A percentile compares a stretch with the other conserved stretches of the same genome.
phyloP scores from a whole-genome alignment of 441 rosid species.

The Aleurites moluccanus region DNA sequence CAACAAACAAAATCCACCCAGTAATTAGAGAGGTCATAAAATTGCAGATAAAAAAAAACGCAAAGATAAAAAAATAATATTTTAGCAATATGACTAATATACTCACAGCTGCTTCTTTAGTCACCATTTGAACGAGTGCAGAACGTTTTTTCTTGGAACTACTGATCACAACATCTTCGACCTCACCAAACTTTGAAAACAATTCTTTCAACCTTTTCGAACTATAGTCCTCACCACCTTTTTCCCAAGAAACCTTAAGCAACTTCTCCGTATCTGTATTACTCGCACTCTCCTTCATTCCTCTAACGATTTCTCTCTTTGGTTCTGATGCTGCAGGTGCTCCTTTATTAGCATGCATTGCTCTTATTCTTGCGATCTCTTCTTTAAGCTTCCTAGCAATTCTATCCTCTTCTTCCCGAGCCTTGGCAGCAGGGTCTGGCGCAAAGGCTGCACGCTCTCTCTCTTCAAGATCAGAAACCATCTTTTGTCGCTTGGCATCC shows the following conservation, averaged over 20 bases:
- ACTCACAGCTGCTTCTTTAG: constrained; percentile 75
- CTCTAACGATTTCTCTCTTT: constrained; percentile 30
- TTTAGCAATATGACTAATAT: neutral
- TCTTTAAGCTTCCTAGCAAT: constrained; percentile 66
- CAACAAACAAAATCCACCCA: constrained; percentile 19
- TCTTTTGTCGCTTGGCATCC: constrained; percentile 66
- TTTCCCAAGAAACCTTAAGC: constrained; percentile 88
- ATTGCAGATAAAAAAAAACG: too few relatives aligned
- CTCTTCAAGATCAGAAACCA: constrained; percentile 81
- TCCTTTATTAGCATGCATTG: constrained; percentile 50
- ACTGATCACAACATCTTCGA: constrained; percentile 76
- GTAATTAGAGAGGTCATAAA: neutral
- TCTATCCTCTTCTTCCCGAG: constrained; percentile 62
- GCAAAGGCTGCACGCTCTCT: constrained; percentile 74
- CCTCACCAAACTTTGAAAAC: constrained; percentile 71
- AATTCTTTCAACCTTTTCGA: constrained; percentile 57
- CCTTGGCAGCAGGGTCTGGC: constrained; percentile 42
- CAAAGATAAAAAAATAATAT: neutral
- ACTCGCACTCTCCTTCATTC: constrained; percentile 32
- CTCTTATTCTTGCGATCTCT: constrained; percentile 71
- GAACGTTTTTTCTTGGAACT: constrained; percentile 72
- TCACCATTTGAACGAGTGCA: constrained; percentile 78
- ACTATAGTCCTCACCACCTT: constrained; percentile 56
- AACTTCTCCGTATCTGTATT: constrained; percentile 54
- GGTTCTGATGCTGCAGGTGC: constrained; percentile 27